These are phyloP conservation scores for Diaporthe eres DNA, from an alignment of 2,329 filamentous ascomycete genomes.

Conservation along the genomic window DNA sequence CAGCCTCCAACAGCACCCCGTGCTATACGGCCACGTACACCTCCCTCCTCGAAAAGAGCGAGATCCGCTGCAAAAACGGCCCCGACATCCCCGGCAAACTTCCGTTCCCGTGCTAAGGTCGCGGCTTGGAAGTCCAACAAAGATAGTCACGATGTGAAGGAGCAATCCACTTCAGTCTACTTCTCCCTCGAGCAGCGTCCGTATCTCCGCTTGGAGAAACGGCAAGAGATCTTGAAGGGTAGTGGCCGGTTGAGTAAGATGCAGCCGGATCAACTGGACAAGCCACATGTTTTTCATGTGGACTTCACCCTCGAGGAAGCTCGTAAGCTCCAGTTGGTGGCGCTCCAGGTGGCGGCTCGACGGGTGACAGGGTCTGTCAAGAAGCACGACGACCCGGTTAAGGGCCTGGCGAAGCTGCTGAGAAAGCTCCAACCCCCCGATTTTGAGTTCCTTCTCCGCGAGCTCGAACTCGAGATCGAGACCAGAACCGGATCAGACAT, in stretches of 20 bases:
- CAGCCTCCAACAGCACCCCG: neutral
- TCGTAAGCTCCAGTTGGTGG: constrained; percentile 21
- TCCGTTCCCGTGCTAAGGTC: constrained; percentile 39
- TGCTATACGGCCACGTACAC: constrained; percentile 4
- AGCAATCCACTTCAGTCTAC: constrained; percentile 3
- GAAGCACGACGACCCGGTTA: constrained; percentile 38
- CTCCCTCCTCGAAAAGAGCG: constrained; percentile 46
- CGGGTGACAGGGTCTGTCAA: constrained; percentile 31
- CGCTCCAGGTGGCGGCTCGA: constrained; percentile 28
- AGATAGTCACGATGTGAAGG: neutral
- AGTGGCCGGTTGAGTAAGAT: constrained; percentile 40
- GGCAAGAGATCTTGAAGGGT: constrained; percentile 42
- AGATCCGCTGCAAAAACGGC: constrained; percentile 40
- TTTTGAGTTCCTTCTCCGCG: neutral
- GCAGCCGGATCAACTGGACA: constrained; percentile 16
- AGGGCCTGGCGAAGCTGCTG: constrained; percentile 43
- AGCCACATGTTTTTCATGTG: constrained; percentile 55
- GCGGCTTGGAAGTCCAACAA: constrained; percentile 43
- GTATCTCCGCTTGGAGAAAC: constrained; percentile 45
- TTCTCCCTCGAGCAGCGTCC: constrained; percentile 44
- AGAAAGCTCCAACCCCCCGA: constrained; percentile 12
- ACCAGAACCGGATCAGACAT: constrained; percentile 52
- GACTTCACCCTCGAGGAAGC: constrained; percentile 61
- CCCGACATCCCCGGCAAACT: constrained; percentile 40
- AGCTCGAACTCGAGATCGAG: constrained; percentile 34